These are phyloP conservation scores for Datisca glomerata DNA, from an alignment of 306 rosid genomes.

Conservation along the genomic window DNA sequence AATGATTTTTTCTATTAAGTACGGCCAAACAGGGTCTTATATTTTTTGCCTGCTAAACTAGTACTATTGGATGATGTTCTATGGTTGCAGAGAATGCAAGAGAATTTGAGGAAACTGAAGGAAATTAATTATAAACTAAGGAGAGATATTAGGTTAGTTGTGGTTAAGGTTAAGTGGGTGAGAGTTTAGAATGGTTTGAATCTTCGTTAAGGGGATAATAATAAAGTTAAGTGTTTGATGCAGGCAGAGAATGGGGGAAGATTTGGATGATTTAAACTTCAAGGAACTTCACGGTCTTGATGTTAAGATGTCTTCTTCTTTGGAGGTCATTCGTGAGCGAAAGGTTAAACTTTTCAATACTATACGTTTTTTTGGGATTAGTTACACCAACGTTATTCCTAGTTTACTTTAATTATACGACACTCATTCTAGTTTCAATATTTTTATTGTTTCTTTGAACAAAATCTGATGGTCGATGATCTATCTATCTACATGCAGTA, in stretches of 20 bases:
- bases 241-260: conserved; percentile 72
- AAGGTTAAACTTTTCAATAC: conserved; percentile 31
- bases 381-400: too few relatives aligned
- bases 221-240: too few relatives aligned
- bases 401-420: too few relatives aligned
- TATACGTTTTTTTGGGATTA: too few relatives aligned
- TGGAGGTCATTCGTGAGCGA: conserved; percentile 35
- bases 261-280: conserved; percentile 30
- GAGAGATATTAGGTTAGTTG: conserved; percentile 70
- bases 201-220: too few relatives aligned
- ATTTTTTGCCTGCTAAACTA: too few relatives aligned
- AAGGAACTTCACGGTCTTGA: conserved; percentile 47
- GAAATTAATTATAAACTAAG: conserved; percentile 52
- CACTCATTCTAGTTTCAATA: neutral
- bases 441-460: neutral
- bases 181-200: too few relatives aligned
- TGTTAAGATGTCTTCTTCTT: conserved; percentile 28
- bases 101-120: conserved; percentile 38
- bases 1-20: too few relatives aligned
- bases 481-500: too few relatives aligned
- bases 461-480: neutral
- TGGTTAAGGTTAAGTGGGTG: too few relatives aligned
- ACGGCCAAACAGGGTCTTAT: too few relatives aligned
- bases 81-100: conserved; percentile 48
- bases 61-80: too few relatives aligned